A percentile compares a stretch with the other conserved stretches of the same genome.
Conservation (phyloP, 1,139 yeast species). For the Tardiomyces blankii region DNA sequence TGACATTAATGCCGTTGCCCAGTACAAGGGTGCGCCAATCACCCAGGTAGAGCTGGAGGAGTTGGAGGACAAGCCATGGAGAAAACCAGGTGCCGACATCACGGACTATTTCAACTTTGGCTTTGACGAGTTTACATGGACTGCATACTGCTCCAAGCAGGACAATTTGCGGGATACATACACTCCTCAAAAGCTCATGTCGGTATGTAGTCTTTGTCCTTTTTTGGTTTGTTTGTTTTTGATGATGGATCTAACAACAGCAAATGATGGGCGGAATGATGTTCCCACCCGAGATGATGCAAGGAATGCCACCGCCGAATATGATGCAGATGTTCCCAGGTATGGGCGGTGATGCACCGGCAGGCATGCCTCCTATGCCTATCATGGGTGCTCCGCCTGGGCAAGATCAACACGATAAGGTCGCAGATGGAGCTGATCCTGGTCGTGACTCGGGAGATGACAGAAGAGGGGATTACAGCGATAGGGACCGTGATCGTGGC, state of each 20-base stretch:
- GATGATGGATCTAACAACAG: neutral
- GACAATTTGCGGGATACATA: slow-evolving; percentile 72
- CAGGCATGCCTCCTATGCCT: slow-evolving; percentile 20
- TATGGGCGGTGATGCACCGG: slow-evolving; percentile 21
- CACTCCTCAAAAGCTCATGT: slow-evolving; percentile 42
- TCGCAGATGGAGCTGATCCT: neutral
- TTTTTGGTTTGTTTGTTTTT: neutral
- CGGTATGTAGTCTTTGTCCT: slow-evolving; percentile 4
- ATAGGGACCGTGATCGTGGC: neutral
- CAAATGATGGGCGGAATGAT: slow-evolving; percentile 15
- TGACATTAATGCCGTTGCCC: slow-evolving; percentile 71
- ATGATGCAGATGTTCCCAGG: slow-evolving; percentile 25
- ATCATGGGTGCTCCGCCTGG: slow-evolving; percentile 17
- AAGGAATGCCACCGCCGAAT: slow-evolving; percentile 14
- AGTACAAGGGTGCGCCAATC: slow-evolving; percentile 71
- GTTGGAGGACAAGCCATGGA: slow-evolving; percentile 92
- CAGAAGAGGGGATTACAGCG: neutral
- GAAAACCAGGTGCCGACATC: slow-evolving; percentile 91
- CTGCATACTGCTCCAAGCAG: slow-evolving; percentile 81
- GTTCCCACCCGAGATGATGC: slow-evolving; percentile 14
- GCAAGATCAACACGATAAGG: neutral
- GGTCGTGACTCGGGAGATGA: neutral
- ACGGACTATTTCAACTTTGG: slow-evolving; percentile 95
- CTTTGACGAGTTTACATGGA: slow-evolving; percentile 94
- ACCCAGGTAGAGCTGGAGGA: slow-evolving; percentile 77